Base-by-base conservation (phyloP, 441 rosid genomes). In the Arabidopsis lyrata region DNA sequence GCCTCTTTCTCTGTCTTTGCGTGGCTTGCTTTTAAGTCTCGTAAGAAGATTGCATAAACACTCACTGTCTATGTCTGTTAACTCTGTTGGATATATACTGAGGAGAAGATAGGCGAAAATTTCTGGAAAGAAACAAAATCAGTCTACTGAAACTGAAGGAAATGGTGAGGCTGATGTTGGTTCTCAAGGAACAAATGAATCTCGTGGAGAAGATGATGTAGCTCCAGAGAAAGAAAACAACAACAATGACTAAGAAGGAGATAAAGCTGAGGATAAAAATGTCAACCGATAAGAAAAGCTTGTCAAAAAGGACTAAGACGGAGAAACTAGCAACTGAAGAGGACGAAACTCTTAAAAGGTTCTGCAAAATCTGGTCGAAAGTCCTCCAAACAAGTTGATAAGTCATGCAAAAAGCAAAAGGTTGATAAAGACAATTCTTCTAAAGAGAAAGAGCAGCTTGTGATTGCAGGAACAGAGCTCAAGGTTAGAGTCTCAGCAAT, bases 91-190 rank as follows among this genome's bases (percentile, higher is more conserved):
- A 20, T 74, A 68, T 69, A 24, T 68, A 64, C 66, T 11, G 66
- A 72, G 85, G 95, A 92, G 83, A 82, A 87, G 53, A 68, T n/a
- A n/a, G n/a, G n/a, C n/a, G n/a, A n/a, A n/a, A n/a, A n/a, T n/a
- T n/a, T 29, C 71, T 64, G 90, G 81, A 20, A 81, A 87, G 68
- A 90, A 87, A 76, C 81, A 45, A 44, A 87, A 86, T 74, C 74
- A 53, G 62, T 70, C 84, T 15, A 74, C 87, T 58, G 78, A 80
- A 76, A 78, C 56, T 53, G 87, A 82, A 18, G 20, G 81, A 72
- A 81, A 84, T 72, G 84, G 49, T 59, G 83, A 80, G 62, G 90
- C 82, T 72, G 81, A 85, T 69, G 84, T 34, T 63, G 85, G 78
- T 45, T 72, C 82, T 8, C 76, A 82, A 36, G 88, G 67, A 20